phyloP scores from a whole-genome alignment of 176 grass and related monocot genomes.

The Elymus sibiricus region DNA sequence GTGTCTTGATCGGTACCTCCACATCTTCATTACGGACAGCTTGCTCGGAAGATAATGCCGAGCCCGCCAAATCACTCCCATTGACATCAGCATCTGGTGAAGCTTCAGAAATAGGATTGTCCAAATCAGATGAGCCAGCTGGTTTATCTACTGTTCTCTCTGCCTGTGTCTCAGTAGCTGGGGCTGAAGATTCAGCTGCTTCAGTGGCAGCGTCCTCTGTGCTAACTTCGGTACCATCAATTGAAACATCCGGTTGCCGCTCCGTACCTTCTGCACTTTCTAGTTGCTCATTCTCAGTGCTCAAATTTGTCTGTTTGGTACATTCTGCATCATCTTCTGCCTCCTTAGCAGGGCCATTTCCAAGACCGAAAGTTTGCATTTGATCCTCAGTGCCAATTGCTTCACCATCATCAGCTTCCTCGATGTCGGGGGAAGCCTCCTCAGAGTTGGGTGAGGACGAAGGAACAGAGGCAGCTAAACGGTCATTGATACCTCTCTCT shows the following conservation, averaged over 20 bases:
- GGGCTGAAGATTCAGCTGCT: conserved; percentile 25
- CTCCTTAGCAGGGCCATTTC: conserved; percentile 37
- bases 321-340: conserved; percentile 31
- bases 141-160: conserved; percentile 19
- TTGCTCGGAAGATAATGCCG: conserved; percentile 17
- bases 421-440: conserved; percentile 24
- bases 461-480: conserved; percentile 51
- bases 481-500: conserved; percentile 64
- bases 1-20: conserved; percentile 25
- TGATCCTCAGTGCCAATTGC: conserved; percentile 31
- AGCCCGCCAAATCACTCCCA: conserved; percentile 12
- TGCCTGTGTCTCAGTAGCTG: conserved; percentile 9
- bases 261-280: conserved; percentile 14
- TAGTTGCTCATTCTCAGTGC: conserved; percentile 33
- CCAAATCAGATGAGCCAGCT: conserved; percentile 3
- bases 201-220: conserved; percentile 26
- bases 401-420: conserved; percentile 50
- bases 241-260: conserved; percentile 27
- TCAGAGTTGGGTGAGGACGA: conserved; percentile 71
- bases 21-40: not conserved
- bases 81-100: conserved; percentile 11
- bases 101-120: conserved; percentile 22
- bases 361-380: conserved; percentile 38
- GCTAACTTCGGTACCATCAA: conserved; percentile 28
- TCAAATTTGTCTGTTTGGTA: conserved; percentile 31